Base-by-base conservation (phyloP, 108 stramenopile species). In the Cyclotella baltica region DNA sequence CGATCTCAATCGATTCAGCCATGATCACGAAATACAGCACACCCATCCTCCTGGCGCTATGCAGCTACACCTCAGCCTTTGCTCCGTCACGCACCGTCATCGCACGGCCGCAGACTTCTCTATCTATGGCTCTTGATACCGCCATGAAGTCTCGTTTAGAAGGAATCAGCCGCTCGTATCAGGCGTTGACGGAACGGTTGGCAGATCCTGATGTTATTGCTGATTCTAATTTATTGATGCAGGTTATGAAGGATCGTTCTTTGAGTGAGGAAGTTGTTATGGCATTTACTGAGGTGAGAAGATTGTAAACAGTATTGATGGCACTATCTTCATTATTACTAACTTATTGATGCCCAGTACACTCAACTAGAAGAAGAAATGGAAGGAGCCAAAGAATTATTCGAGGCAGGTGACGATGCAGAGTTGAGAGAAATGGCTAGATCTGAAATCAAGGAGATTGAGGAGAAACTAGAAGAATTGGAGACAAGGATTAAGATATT, bases 371-470 rank as follows among this genome's bases (percentile, higher is more conserved):
- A 73, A 13, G 82, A 84, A 53, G 93, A 94, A 65, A 72, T 91
- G 22, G 80, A 62, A 11, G 93, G 85, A 20, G 96, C 96, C 3
- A 79, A 71, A 67, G 96, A 93, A 67, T 59, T 96, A 23, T 90
- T 96, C 57, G 93, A 96, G n/a, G 89, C 88, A 13, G 88, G 89
- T 13, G 92, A 92, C 70, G 96, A 96, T 71, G 70, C 68, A 27
- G 96, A 96, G 43, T 84, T 96, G 91, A 85, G 76, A 61, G 96
- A 94, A 84, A 93, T 96, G 93, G 93, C 93, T 34, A 70, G 92
- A 29, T 70, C 81, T 11, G 95, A 94, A 80, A 88, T 93, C 46
- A 93, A 90, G 73, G 76, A 70, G 20, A 92, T 96, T 56, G 89
- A 93, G 76, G 70, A 87, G 34, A 76, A 85, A 69, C 29, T 93